Percentiles rank a stretch among this genome's conserved stretches.
Evolutionary conservation across 2,329 filamentous ascomycete genomes (phyloP).

Genomic region (Ampelomyces quisqualis): DNA sequence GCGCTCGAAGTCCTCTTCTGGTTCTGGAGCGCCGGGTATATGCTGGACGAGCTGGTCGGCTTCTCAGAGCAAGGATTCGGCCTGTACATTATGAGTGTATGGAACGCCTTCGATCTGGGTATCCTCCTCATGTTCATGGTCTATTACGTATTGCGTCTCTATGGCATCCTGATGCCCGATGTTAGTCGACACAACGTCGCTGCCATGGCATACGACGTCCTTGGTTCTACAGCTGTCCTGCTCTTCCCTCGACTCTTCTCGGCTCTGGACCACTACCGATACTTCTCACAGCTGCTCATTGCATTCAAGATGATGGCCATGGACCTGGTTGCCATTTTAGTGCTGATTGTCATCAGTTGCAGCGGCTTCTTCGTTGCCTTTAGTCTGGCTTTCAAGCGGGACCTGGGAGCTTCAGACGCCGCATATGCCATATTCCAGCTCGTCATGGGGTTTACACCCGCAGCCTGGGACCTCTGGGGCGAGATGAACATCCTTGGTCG

Average conservation of each 20-base stretch:
- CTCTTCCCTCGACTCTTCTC: conserved; percentile 90
- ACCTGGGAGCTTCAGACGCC: conserved; percentile 70
- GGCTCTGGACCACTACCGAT: conserved; percentile 89
- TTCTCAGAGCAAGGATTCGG: conserved; percentile 97
- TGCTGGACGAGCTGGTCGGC: conserved; percentile 92
- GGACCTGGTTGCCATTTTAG: conserved; percentile 80
- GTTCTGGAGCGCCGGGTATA: conserved; percentile 97
- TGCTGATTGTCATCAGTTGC: conserved; percentile 82
- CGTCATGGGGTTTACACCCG: conserved; percentile 92
- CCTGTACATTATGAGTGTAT: conserved; percentile 95
- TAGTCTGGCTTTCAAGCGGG: conserved; percentile 71
- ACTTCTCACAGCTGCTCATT: conserved; percentile 92
- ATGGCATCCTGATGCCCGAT: conserved; percentile 80
- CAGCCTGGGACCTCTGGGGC: conserved; percentile 88
- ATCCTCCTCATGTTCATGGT: conserved; percentile 82
- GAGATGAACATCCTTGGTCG: conserved; percentile 78
- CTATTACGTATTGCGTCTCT: conserved; percentile 87
- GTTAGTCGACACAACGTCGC: conserved; percentile 68
- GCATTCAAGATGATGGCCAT: conserved; percentile 93
- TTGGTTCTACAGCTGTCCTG: conserved; percentile 86
- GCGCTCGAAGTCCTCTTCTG: conserved; percentile 86
- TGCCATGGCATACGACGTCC: conserved; percentile 86
- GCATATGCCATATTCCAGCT: conserved; percentile 92
- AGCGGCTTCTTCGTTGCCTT: conserved; percentile 97
- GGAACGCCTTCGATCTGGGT: conserved; percentile 93